Conservation (phyloP, 2,329 filamentous ascomycete genomes). For the Hysterium pulicare region DNA sequence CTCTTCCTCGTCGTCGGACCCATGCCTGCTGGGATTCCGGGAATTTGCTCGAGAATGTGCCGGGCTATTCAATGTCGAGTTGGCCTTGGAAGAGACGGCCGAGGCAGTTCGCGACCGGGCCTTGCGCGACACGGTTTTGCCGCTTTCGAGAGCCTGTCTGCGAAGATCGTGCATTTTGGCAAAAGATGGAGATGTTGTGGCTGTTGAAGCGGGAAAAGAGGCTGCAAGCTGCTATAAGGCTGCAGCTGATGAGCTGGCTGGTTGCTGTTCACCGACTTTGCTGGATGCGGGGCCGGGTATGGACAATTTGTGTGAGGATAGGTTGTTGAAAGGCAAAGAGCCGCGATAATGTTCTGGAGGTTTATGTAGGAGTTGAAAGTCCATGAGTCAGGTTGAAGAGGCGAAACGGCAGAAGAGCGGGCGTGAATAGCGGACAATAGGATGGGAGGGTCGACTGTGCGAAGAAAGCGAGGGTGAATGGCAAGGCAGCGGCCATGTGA, state of each 20-base stretch:
- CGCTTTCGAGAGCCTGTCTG: slow-evolving; percentile 68
- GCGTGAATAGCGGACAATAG: not conserved
- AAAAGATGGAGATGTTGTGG: slow-evolving; percentile 13
- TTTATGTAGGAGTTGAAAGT: not conserved
- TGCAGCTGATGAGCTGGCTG: slow-evolving; percentile 17
- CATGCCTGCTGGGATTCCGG: slow-evolving; percentile 57
- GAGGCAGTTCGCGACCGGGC: slow-evolving; percentile 57
- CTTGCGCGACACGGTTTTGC: slow-evolving; percentile 70
- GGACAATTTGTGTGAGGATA: slow-evolving; percentile 7
- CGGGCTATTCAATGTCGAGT: slow-evolving; percentile 57
- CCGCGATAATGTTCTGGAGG: not conserved
- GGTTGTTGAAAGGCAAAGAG: slow-evolving; percentile 32
- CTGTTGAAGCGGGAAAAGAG: slow-evolving; percentile 2
- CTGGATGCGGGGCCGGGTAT: slow-evolving; percentile 21
- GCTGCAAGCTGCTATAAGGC: slow-evolving; percentile 9
- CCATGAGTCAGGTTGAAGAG: not conserved
- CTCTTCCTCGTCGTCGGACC: slow-evolving; percentile 61
- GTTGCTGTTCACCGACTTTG: slow-evolving; percentile 12
- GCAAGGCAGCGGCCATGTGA: too few relatives aligned
- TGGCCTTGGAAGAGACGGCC: slow-evolving; percentile 56
- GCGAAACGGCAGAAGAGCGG: not conserved
- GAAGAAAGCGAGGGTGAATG: too few relatives aligned
- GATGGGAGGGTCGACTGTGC: too few relatives aligned
- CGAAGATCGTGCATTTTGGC: slow-evolving; percentile 58
- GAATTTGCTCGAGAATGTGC: slow-evolving; percentile 50